A percentile compares a stretch with the other conserved stretches of the same genome.
Conservation (phyloP, 140 eudicot genomes). For the Oenanthe javanica region DNA sequence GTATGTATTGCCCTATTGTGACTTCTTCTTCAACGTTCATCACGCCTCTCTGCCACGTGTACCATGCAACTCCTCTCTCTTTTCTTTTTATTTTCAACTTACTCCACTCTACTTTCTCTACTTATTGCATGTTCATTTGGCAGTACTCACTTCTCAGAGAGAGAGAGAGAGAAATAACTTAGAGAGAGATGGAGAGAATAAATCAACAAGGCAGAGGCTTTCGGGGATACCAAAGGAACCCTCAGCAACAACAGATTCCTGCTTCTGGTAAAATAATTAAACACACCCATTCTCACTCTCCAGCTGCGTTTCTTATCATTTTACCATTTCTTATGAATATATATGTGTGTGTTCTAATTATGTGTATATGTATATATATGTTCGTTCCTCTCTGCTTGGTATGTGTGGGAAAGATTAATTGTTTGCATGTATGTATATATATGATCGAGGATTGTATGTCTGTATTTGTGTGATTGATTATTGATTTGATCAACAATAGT, state of each 20-base stretch:
- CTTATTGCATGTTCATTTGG: constrained; percentile 14
- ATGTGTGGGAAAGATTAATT: too few species aligned
- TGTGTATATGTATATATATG: too few species aligned
- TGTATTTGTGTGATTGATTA: too few species aligned
- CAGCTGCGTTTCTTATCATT: background rate
- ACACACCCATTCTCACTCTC: background rate
- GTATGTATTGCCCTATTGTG: constrained; percentile 3
- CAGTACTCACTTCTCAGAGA: background rate
- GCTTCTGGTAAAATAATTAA: constrained; percentile 9
- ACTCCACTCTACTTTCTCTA: constrained; percentile 2
- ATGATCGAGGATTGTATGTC: too few species aligned
- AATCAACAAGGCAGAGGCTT: constrained; percentile 47
- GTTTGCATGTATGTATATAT: too few species aligned
- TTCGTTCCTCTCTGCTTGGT: too few species aligned
- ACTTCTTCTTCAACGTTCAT: constrained; percentile 17
- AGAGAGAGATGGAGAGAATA: constrained; percentile 13
- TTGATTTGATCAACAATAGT: too few species aligned
- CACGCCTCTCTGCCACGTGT: constrained; percentile 23
- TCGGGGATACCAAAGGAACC: constrained; percentile 65
- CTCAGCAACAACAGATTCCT: constrained; percentile 31
- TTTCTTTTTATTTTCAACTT: background rate
- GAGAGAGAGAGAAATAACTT: constrained; percentile 9
- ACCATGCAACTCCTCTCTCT: background rate
- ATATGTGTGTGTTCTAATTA: too few species aligned
- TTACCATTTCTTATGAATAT: background rate